phyloP scores from a whole-genome alignment of 164 flowering plant species.

The Magnolia sinica region DNA sequence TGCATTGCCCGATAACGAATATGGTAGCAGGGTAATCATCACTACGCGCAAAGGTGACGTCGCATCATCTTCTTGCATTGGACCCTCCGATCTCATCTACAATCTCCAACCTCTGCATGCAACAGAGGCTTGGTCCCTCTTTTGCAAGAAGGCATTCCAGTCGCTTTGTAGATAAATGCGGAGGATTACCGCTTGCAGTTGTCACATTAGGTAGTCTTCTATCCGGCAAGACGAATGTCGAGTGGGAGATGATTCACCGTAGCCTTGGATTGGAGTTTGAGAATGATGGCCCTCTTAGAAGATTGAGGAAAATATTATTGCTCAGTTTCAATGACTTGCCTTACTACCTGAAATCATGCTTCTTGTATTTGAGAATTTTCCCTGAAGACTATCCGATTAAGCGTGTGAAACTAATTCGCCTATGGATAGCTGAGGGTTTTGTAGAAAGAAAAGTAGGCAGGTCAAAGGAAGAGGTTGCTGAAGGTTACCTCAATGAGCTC shows the following conservation, averaged over 20 bases:
- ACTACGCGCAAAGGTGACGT: constrained; percentile 28
- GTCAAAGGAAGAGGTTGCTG: constrained; percentile 15
- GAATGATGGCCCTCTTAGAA: not conserved
- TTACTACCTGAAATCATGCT: constrained; percentile 14
- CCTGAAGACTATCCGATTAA: constrained; percentile 10
- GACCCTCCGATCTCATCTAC: not conserved
- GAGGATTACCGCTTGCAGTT: constrained; percentile 24
- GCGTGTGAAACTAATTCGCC: not conserved
- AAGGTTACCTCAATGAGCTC: constrained; percentile 9
- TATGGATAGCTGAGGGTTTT: constrained; percentile 21
- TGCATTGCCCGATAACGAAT: constrained; percentile 23
- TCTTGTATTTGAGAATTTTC: constrained; percentile 12
- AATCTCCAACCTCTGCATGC: not conserved
- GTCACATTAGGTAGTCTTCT: constrained; percentile 20
- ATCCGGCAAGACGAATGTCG: not conserved
- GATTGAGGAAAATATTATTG: not conserved
- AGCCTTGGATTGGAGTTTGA: constrained; percentile 11
- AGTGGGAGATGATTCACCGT: constrained; percentile 14
- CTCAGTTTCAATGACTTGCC: constrained; percentile 19
- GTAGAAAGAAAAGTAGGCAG: not conserved
- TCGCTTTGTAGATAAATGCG: constrained; percentile 10
- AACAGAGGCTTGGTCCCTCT: constrained; percentile 32
- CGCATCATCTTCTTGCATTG: not conserved
- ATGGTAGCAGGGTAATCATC: constrained; percentile 32
- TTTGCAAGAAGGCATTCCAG: constrained; percentile 19